A percentile compares a stretch with the other conserved stretches of the same genome.
Conservation (phyloP, 1,284 basidiomycete genomes). For the Ceratobasidium sp. region DNA sequence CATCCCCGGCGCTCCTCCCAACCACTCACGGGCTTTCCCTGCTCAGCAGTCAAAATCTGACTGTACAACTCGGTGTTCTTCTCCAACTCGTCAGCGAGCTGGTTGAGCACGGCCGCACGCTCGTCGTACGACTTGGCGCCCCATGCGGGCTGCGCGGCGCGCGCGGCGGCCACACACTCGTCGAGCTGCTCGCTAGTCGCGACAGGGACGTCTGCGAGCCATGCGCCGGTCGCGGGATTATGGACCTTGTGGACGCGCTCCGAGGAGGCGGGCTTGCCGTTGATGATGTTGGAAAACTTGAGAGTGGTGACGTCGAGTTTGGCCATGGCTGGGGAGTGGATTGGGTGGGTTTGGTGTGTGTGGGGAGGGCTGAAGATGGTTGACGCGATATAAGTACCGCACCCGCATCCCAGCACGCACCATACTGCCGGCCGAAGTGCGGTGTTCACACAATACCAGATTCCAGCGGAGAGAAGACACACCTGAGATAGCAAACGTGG, state of each 20-base stretch:
- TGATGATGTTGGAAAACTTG: conserved; percentile 37
- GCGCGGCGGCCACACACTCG: conserved; percentile 39
- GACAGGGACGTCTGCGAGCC: conserved; percentile 34
- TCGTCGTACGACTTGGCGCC: conserved; percentile 44
- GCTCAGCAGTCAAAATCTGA: conserved; percentile 42
- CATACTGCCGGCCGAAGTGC: background rate
- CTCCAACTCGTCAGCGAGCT: conserved; percentile 41
- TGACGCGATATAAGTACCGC: background rate
- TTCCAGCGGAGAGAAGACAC: background rate
- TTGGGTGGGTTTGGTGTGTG: background rate
- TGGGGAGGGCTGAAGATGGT: background rate
- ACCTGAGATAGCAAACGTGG: conserved; percentile 2
- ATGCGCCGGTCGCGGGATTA: conserved; percentile 31
- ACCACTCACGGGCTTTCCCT: conserved; percentile 39
- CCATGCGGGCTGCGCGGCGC: conserved; percentile 38
- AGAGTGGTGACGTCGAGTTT: conserved; percentile 43
- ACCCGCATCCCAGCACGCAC: background rate
- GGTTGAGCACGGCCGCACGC: conserved; percentile 29
- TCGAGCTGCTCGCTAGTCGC: conserved; percentile 37
- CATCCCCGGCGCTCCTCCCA: background rate
- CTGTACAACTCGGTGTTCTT: conserved; percentile 24
- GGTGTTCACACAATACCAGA: background rate
- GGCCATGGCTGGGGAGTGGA: conserved; percentile 14
- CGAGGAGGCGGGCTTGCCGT: conserved; percentile 40
- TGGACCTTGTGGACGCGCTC: conserved; percentile 4